Evolutionary conservation across 2,329 filamentous ascomycete species (phyloP), one percentile per base, ranked within the genome.

Genomic region (Decorospora gaudefroyi): DNA sequence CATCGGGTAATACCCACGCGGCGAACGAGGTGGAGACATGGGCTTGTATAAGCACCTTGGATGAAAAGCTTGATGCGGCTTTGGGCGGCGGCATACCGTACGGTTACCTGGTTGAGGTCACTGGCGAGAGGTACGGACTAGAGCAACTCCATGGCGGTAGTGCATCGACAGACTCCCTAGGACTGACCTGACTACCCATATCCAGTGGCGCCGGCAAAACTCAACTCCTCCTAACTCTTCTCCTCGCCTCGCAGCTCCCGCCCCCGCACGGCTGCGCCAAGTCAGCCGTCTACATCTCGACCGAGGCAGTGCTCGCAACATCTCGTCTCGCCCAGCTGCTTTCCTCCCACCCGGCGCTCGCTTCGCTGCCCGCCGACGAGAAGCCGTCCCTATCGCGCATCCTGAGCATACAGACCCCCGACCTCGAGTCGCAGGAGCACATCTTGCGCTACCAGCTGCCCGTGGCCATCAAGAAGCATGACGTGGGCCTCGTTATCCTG

Each of bases 381-480:
- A 68, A 64, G 15, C 84, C 90, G 1, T 87, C 87, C 0, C 78
- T 96, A 4, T 84, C 88, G 68, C 78, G 80, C 54, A 85, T 99
- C 52, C 79, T 90, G 59, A 88, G 86, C 67, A 88, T 93, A 54
- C 84, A 86, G 35, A 90, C 89, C 7, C 88, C 89, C 21, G 91
- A 97, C 67, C 83, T 97, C 42, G 93, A 97, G 71, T 86, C 88
- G 0, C 93, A 99, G 72, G 92, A 97, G 47, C 92, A 97, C 72
- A 96, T 99, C 64, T 77, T 97, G 17, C 85, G 84, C 53, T 97
- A 89, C 71, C 93, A 99, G 69, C 84, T 97, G 4, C 93, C 93
- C 1, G 86, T 96, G 12, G 85, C 90, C 18, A 83, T 96, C 13
- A 75, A 81, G 53, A 82, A 88, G 32, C 84, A 89, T 68, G 79